Evolutionary conservation across 345 rosid genomes (phyloP).

Genomic region (Eucalyptus brandiana): DNA sequence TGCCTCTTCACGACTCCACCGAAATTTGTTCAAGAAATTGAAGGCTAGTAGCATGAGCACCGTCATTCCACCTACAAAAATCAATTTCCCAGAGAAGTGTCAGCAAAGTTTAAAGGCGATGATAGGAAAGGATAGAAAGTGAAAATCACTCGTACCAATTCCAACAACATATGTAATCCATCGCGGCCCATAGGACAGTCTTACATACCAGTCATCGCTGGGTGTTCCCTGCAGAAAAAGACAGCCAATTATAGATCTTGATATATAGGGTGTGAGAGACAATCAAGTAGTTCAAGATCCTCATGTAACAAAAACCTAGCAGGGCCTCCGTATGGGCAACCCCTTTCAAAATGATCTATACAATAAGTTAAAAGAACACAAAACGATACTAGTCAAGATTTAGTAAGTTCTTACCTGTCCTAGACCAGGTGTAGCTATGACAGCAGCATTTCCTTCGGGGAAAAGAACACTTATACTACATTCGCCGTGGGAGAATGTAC

Average conservation of each 20-base stretch:
- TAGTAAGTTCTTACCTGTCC: constrained; percentile 28
- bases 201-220: constrained; percentile 50
- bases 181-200: constrained; percentile 78
- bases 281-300: not conserved
- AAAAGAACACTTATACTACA: constrained; percentile 55
- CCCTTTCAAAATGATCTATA: not conserved
- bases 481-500: constrained; percentile 39
- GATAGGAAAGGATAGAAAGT: not conserved
- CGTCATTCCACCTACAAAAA: constrained; percentile 49
- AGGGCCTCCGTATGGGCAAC: not conserved
- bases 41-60: constrained; percentile 45
- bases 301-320: not conserved
- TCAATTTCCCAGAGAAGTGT: not conserved
- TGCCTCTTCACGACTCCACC: constrained; percentile 20
- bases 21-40: constrained; percentile 54
- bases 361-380: not conserved
- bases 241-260: not conserved
- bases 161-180: constrained; percentile 86
- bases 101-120: not conserved
- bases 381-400: not conserved
- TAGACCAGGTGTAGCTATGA: constrained; percentile 61
- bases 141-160: constrained; percentile 35
- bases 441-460: constrained; percentile 45
- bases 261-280: not conserved
- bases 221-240: constrained; percentile 27